These are phyloP conservation scores for Elsinoe ampelina DNA, from an alignment of 2,329 filamentous ascomycete species.

Conservation along the genomic window DNA sequence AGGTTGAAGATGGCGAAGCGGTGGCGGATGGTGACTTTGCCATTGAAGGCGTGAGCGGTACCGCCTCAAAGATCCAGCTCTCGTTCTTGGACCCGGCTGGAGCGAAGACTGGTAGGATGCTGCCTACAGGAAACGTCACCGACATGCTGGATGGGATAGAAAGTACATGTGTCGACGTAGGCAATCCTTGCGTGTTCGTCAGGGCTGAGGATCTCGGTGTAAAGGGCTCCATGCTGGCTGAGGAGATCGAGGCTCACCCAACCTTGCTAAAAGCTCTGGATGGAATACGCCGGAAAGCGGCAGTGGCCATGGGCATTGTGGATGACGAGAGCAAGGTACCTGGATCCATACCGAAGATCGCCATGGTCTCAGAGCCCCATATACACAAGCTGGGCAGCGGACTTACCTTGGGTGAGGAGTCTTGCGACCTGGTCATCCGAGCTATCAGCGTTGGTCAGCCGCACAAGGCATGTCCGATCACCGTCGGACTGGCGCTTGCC, in stretches of 20 bases:
- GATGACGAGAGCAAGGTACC: slow-evolving; percentile 36
- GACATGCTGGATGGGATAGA: slow-evolving; percentile 41
- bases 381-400: slow-evolving; percentile 32
- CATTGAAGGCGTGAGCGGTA: slow-evolving; percentile 57
- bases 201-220: slow-evolving; percentile 45
- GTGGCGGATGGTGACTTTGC: slow-evolving; percentile 43
- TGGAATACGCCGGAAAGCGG: slow-evolving; percentile 47
- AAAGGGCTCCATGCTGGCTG: slow-evolving; percentile 43
- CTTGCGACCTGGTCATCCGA: slow-evolving; percentile 26
- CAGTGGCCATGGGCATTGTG: slow-evolving; percentile 53
- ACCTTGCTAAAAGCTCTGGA: slow-evolving; percentile 45
- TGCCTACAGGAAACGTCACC: slow-evolving; percentile 49
- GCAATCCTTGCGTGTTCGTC: slow-evolving; percentile 57
- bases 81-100: slow-evolving; percentile 54
- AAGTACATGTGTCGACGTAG: slow-evolving; percentile 53
- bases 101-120: slow-evolving; percentile 51
- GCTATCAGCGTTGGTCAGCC: slow-evolving; percentile 32
- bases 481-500: slow-evolving; percentile 31
- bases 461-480: slow-evolving; percentile 31
- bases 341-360: slow-evolving; percentile 56
- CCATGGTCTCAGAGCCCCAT: slow-evolving; percentile 37
- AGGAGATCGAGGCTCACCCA: slow-evolving; percentile 44
- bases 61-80: slow-evolving; percentile 47
- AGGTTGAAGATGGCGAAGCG: slow-evolving; percentile 42
- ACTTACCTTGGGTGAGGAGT: slow-evolving; percentile 20